phyloP scores from a whole-genome alignment of 805 yeast genomes.

The Yarrowia sp. region DNA sequence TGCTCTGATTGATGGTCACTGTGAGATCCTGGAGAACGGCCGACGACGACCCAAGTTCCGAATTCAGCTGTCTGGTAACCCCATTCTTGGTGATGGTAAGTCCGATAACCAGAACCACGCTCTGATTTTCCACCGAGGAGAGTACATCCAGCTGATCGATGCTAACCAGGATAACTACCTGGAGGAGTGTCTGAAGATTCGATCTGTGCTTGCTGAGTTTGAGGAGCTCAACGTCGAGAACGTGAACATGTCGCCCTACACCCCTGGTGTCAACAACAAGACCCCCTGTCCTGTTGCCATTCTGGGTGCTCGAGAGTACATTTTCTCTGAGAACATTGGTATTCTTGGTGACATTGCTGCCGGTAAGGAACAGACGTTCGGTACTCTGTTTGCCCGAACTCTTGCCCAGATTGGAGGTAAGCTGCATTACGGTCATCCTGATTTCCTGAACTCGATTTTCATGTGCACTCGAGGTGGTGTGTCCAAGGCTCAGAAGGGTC shows the following conservation, averaged over 20 bases:
- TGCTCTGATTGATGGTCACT: constrained; percentile 69
- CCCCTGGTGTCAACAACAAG: constrained; percentile 60
- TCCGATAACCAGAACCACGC: constrained; percentile 94
- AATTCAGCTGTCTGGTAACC: constrained; percentile 87
- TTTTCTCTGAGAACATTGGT: constrained; percentile 91
- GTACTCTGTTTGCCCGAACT: constrained; percentile 92
- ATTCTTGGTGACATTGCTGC: constrained; percentile 96
- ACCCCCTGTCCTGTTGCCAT: constrained; percentile 76
- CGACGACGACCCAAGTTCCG: constrained; percentile 67
- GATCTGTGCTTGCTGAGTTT: constrained; percentile 87
- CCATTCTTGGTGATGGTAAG: constrained; percentile 95
- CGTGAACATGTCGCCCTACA: constrained; percentile 58
- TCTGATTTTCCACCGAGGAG: constrained; percentile 87
- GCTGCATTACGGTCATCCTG: constrained; percentile 96
- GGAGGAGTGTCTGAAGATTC: constrained; percentile 90
- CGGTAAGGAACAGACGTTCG: constrained; percentile 96
- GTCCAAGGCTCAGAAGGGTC: constrained; percentile 92
- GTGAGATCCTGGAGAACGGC: constrained; percentile 63
- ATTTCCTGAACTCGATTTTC: constrained; percentile 84
- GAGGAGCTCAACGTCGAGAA: constrained; percentile 72
- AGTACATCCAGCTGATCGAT: constrained; percentile 91
- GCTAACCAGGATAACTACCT: constrained; percentile 96
- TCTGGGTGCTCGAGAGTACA: constrained; percentile 93
- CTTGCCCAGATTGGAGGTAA: constrained; percentile 94
- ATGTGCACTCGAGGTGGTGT: constrained; percentile 97